Percentiles rank a stretch among this genome's conserved stretches.
Conservation (phyloP, 768 basidiomycete species). For the Pisolithus tinctorius region DNA sequence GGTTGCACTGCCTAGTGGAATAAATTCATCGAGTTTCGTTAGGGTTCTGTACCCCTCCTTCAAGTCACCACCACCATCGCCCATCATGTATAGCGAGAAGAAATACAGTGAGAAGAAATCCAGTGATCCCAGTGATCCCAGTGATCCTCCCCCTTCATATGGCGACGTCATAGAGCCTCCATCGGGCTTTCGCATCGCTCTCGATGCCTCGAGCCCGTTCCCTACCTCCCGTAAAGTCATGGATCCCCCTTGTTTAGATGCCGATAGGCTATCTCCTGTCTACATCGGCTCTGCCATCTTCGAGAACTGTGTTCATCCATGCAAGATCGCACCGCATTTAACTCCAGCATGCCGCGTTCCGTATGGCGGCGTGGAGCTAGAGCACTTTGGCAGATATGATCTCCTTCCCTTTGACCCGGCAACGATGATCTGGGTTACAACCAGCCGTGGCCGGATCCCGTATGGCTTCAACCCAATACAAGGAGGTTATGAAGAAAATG, state of each 20-base stretch:
- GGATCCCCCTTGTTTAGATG: slow-evolving; percentile 48
- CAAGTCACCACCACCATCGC: background rate
- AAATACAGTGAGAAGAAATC: slow-evolving; percentile 6
- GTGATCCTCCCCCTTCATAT: slow-evolving; percentile 13
- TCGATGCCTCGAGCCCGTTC: slow-evolving; percentile 33
- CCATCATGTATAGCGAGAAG: slow-evolving; percentile 3
- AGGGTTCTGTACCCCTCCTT: background rate
- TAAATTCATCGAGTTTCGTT: background rate
- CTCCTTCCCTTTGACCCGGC: slow-evolving; percentile 60
- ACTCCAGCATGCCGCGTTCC: slow-evolving; percentile 47
- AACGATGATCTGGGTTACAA: slow-evolving; percentile 70
- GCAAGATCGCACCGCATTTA: slow-evolving; percentile 69
- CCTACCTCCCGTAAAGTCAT: slow-evolving; percentile 38
- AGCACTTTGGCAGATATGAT: slow-evolving; percentile 64
- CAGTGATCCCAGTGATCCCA: background rate
- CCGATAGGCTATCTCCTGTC: slow-evolving; percentile 50
- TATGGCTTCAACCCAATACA: slow-evolving; percentile 52
- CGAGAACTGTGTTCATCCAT: slow-evolving; percentile 64
- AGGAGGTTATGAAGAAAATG: slow-evolving; percentile 71
- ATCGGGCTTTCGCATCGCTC: slow-evolving; percentile 61
- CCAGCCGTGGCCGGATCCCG: slow-evolving; percentile 56
- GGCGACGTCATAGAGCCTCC: slow-evolving; percentile 32
- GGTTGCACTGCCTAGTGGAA: background rate
- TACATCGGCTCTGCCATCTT: slow-evolving; percentile 73
- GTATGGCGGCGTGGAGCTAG: slow-evolving; percentile 54